A percentile compares a stretch with the other conserved stretches of the same genome.
These are phyloP conservation scores for Chaetomium olivaceum DNA, from an alignment of 2,329 filamentous ascomycete species.

Conservation along the genomic window DNA sequence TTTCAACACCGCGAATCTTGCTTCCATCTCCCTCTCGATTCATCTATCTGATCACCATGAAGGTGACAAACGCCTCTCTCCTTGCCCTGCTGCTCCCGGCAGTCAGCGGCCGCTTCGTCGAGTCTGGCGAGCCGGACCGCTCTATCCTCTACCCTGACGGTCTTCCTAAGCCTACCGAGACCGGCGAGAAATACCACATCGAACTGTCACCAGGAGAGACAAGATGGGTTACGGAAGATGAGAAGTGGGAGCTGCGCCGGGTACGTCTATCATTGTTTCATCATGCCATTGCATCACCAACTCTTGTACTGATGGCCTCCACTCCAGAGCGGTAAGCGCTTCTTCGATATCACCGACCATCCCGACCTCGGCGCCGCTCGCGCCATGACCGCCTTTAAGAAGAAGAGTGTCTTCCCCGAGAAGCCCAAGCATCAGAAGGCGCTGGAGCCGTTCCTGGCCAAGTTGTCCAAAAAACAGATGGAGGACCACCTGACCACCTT, in stretches of 20 bases:
- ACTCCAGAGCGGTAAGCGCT: slow-evolving; percentile 76
- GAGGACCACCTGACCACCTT: slow-evolving; percentile 74
- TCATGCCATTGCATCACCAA: slow-evolving; percentile 21
- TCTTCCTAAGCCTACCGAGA: slow-evolving; percentile 35
- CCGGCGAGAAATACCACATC: slow-evolving; percentile 66
- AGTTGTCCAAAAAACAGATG: slow-evolving; percentile 76
- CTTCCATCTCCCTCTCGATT: neutral
- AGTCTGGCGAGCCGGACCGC: slow-evolving; percentile 52
- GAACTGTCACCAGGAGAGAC: slow-evolving; percentile 83
- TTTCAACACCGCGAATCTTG: neutral
- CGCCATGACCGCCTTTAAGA: slow-evolving; percentile 39
- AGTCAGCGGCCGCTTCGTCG: slow-evolving; percentile 58
- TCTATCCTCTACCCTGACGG: slow-evolving; percentile 51
- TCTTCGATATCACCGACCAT: slow-evolving; percentile 91
- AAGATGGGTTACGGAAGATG: slow-evolving; percentile 85
- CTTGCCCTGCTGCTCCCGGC: slow-evolving; percentile 57
- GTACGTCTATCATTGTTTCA: slow-evolving; percentile 51
- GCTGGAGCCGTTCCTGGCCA: slow-evolving; percentile 65
- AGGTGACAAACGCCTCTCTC: slow-evolving; percentile 53
- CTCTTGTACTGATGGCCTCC: slow-evolving; percentile 1
- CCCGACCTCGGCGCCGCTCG: slow-evolving; percentile 59
- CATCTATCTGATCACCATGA: slow-evolving; percentile 48
- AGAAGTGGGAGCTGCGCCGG: slow-evolving; percentile 88
- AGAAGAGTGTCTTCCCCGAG: slow-evolving; percentile 52
- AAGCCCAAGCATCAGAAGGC: slow-evolving; percentile 57